Evolutionary conservation across 1,284 basidiomycete species (phyloP), one percentile per base, ranked within the genome.

Genomic region (Xerocomus minutiporus): DNA sequence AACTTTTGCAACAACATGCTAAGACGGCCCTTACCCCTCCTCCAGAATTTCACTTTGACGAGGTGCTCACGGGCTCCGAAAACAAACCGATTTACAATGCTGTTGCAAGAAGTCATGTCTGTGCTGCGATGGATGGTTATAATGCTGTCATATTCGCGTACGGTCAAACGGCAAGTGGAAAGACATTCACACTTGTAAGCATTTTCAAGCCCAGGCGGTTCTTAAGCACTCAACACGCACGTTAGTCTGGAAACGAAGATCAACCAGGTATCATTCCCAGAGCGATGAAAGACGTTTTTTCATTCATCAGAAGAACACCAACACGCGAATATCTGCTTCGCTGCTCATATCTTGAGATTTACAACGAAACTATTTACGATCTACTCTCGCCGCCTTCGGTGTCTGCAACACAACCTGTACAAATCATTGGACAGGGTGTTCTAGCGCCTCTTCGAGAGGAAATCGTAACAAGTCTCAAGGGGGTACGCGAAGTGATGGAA

Each of bases 111-210:
- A 88, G 88, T 1, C 91, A 97, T 63, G 92, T 98, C 0, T 81
- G 83, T 57, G 90, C 92, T 17, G 91, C 93, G 11, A 97, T 97
- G 91, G 93, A 97, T 48, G 96, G 95, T 9, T 98, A 86, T 76
- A 98, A 99, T 68, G 84, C 93, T 11, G 92, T 97, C 58, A 84
- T 96, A 47, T 97, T 97, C 63, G 93, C 93, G 0, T 96, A 97
- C 58, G 93, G 93, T 1, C 88, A 91, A 63, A 93, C 91, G 0
- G 90, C 89, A 2, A 89, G 90, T 17, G 94, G 94, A 48, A 97
- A 97, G 77, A 97, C 94, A 0, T 94, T 90, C 66, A 97, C 94
- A 0, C 81, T 98, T 40, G 82, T 83, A 47, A 53, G 77, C 62
- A 26, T 8, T 29, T 39, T 25, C 28, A 12, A 25, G 20, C 29